A percentile compares a stretch with the other conserved stretches of the same genome.
Conservation (phyloP, 2,329 filamentous ascomycete species). For the Trichoderma simmonsii region DNA sequence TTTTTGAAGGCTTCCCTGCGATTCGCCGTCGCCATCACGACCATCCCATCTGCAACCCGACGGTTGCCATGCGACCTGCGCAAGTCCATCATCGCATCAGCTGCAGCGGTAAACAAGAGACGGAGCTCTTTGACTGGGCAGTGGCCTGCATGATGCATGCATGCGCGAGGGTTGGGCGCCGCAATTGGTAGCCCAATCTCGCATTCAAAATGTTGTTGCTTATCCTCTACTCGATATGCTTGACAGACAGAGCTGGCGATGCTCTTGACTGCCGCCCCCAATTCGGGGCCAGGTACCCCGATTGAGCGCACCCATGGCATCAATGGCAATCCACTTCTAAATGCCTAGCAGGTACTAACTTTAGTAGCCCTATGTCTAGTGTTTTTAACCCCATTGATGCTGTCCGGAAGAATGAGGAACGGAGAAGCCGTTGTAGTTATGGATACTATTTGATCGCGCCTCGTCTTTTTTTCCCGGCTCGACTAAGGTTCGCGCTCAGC, state of each 20-base stretch:
- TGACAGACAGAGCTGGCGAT: background rate
- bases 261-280: background rate
- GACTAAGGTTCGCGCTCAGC: background rate
- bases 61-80: constrained; percentile 15
- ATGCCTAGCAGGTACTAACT: background rate
- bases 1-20: background rate
- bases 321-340: background rate
- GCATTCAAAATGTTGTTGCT: background rate
- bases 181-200: background rate
- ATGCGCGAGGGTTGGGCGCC: background rate
- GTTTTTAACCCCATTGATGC: background rate
- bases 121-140: background rate
- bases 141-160: constrained; percentile 10
- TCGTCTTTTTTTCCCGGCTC: background rate
- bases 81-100: background rate
- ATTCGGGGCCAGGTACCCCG: background rate
- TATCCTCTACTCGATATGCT: background rate
- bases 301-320: background rate
- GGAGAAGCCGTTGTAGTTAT: background rate
- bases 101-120: constrained; percentile 11
- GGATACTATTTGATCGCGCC: background rate
- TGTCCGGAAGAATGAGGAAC: background rate
- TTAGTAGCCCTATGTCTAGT: background rate
- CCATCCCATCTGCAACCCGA: background rate
- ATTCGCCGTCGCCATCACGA: constrained; percentile 11